Base-by-base conservation (phyloP, 805 yeast genomes). In the Lipomyces spencermartinsiae region DNA sequence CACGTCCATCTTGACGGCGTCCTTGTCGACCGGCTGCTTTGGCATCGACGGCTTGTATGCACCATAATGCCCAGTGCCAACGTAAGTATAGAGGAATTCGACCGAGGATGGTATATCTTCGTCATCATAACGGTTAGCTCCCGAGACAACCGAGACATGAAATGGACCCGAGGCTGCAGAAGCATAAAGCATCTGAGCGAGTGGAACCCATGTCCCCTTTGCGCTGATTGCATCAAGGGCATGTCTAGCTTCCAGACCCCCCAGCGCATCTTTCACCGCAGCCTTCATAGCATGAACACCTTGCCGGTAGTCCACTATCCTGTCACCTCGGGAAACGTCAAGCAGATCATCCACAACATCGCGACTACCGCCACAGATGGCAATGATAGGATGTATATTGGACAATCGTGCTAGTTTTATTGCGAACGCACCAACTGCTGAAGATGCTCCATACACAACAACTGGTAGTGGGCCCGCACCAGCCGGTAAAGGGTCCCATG, bases 401-500 rank as follows among this genome's bases (percentile, higher is more conserved):
- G 67, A 63, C 9, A 54, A 19, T 43, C 56, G 60, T 16, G 67
- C 67, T 7, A 64, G 64, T 57, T 64, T 64, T n/a, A 64, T 37
- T 9, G 64, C 59, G 31, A 51, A 59, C 29, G 64, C 59, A n/a
- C 67, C 67, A 12, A 64, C 59, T 7, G 60, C 19, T 5, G 64
- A 51, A 10, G 64, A 29, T 1, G 67, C 67, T 4, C 67, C 67
- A 46, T 57, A 64, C 14, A 64, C 35, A 10, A 64, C 2, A 8
- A 64, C 19, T 0, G 67, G 67, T 1, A 54, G 46, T 2, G 33
- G 33, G n/a, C 56, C 33, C 8, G 29, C 29, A 19, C 56, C 19
- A n/a, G 56, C 14, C 3, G 33, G 29, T 29, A 19, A 14, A 9
- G 33, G 56, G 33, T 10, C 19, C 56, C 56, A 53, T 10, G 56